Evolutionary conservation across 352 stramenopile genomes (phyloP).

Genomic region (Globisporangium nodosum): DNA sequence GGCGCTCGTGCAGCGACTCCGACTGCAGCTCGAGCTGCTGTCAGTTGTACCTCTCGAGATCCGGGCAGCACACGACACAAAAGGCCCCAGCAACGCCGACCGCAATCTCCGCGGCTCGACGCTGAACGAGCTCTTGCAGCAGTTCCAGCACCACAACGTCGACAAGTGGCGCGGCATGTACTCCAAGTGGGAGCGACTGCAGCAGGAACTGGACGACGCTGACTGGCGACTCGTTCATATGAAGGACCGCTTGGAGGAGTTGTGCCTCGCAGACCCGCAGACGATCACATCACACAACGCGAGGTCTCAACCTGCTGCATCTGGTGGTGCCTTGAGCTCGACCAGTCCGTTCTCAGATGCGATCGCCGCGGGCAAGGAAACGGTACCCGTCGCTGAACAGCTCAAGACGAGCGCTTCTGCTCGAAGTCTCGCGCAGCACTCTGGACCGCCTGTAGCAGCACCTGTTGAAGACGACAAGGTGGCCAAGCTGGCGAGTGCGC

Average conservation of each 20-base stretch:
- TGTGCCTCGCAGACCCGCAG: constrained; percentile 27
- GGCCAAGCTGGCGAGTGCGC: neutral
- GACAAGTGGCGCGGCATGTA: constrained; percentile 40
- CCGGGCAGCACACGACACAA: neutral
- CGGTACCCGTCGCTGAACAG: constrained; percentile 44
- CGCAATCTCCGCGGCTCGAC: constrained; percentile 3
- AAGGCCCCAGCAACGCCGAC: neutral
- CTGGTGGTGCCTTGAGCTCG: neutral
- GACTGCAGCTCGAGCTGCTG: constrained; percentile 42
- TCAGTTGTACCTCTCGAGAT: constrained; percentile 22
- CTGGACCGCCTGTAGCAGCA: neutral
- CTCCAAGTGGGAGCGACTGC: constrained; percentile 38
- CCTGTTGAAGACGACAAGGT: neutral
- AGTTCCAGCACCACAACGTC: constrained; percentile 22
- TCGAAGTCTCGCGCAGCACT: constrained; percentile 10
- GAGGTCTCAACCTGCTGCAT: neutral
- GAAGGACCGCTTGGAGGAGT: constrained; percentile 43
- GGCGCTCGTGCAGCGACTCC: constrained; percentile 33
- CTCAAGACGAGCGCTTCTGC: constrained; percentile 29
- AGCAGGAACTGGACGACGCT: constrained; percentile 34
- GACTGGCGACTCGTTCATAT: constrained; percentile 71
- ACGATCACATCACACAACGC: neutral
- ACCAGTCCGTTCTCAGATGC: constrained; percentile 66
- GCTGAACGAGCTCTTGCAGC: constrained; percentile 20
- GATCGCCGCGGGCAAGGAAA: constrained; percentile 51